Conservation (phyloP, 1,139 yeast species). For the Lodderomyces jiufengensis region DNA sequence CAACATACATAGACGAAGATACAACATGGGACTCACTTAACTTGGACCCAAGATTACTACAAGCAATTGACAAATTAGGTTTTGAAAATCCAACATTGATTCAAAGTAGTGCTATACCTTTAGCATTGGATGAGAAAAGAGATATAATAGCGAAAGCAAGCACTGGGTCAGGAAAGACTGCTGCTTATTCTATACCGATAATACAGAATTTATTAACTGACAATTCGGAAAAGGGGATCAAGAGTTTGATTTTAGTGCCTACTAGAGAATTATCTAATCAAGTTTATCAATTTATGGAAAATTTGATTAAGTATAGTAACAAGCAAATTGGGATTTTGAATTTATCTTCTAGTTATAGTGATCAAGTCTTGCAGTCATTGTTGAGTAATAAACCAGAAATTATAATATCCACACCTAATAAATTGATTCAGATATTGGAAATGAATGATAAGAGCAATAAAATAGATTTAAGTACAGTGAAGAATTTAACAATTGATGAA, state of each 20-base stretch:
- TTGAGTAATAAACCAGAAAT: slow-evolving; percentile 75
- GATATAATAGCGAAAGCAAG: slow-evolving; percentile 86
- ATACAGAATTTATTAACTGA: slow-evolving; percentile 56
- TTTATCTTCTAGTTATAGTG: slow-evolving; percentile 69
- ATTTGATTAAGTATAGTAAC: slow-evolving; percentile 68
- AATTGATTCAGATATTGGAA: slow-evolving; percentile 59
- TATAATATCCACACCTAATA: slow-evolving; percentile 84
- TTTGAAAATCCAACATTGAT: slow-evolving; percentile 84
- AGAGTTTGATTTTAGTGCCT: slow-evolving; percentile 73
- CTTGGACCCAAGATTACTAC: slow-evolving; percentile 76
- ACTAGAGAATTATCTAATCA: slow-evolving; percentile 85
- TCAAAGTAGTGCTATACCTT: slow-evolving; percentile 87
- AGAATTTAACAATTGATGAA: slow-evolving; percentile 85
- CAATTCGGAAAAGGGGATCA: slow-evolving; percentile 26
- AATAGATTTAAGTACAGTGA: slow-evolving; percentile 51
- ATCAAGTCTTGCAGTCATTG: slow-evolving; percentile 67
- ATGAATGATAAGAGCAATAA: slow-evolving; percentile 35
- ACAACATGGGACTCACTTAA: slow-evolving; percentile 68
- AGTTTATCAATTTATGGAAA: slow-evolving; percentile 66
- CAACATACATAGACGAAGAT: slow-evolving; percentile 66
- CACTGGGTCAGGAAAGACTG: slow-evolving; percentile 90
- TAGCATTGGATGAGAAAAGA: slow-evolving; percentile 81
- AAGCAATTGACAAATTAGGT: slow-evolving; percentile 80
- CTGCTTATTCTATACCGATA: slow-evolving; percentile 78
- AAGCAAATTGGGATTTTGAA: slow-evolving; percentile 66